Evolutionary conservation across 202 grass and related monocot species (phyloP), one percentile per base, ranked within the genome.

Genomic region (Hordeum pubiflorum): DNA sequence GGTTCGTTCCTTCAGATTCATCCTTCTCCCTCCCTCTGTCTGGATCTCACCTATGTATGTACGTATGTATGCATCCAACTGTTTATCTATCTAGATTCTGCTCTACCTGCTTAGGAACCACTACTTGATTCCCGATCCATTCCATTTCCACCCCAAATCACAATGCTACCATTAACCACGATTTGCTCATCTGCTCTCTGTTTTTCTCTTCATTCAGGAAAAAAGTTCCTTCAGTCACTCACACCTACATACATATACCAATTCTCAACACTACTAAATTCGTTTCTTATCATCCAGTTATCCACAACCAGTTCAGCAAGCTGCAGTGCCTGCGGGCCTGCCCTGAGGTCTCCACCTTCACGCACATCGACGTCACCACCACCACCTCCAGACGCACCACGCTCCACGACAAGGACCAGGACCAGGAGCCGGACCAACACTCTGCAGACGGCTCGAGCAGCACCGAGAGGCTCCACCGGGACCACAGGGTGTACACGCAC

Each of bases 301-400:
- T 93, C 67, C n/a, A 26, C 60, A 86, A 88, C 56, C 67, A 84
- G 44, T 84, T 97, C 50, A 71, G 87, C 77, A 97, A 97, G 85
- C 81, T 44, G 4, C 72, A 77, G 26, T 93, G 86, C 85, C 79
- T 86, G 33, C 81, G 81, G 12, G 38, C 82, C 63, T 91, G 44
- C 68, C 94, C 91, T 2, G 89, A 93, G 65, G 76, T 83, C 21
- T 76, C 85, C 58, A 78, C 56, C 74, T 88, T 97, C 69, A 74
- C 86, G 9, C 1, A 12, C 7, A 27, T 88, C n/a, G 68, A 92
- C 80, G 39, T 84, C 56, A 33, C 69, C 4, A 68, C 27, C 79
- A 46, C 24, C 7, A 32, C 43, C 27, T 9, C 29, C 29, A 43
- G 43, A 46, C 2, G 8, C 15, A 18, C 17, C 40, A 2, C 9